Base-by-base conservation (phyloP, 2,329 filamentous ascomycete genomes). In the Bretziella fagacearum region DNA sequence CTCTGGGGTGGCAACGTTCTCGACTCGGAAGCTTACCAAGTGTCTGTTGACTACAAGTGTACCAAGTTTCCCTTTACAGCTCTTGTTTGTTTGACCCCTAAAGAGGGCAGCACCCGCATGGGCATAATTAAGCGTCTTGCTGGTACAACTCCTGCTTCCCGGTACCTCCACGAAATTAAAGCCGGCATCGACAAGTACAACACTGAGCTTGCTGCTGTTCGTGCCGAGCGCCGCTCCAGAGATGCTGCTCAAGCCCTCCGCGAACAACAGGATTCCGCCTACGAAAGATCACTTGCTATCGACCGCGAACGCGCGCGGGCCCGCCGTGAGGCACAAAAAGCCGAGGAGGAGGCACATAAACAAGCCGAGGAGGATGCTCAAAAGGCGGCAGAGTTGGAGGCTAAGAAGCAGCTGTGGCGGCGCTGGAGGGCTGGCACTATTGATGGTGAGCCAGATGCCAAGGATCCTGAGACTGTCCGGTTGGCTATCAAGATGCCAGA, bases 1-100 rank as follows among this genome's bases (percentile, higher is more conserved):
- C 63, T 98, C 2, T 98, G 91, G 91, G 85, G 81, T 33, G 91
- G 91, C 40, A 94, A 86, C 55, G 81, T 96, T 1, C 76, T 86
- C 53, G 91, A 98, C 59, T 81, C 85, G 2, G 91, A 98, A 64
- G 84, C 89, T 4, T 96, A 93, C 61, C 86, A 95, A 60, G 85
- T 95, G 33, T 78, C 86, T n/a, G 73, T 75, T 10, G 85, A 87
- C 39, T 76, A 96, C 52, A 79, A 79, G 55, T 91, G 84, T 61
- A 93, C 84, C 50, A 93, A 93, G 59, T 95, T 91, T 56, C 91
- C 91, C 7, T 96, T 93, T 59, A 79, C 82, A 0, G 84, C 81
- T 11, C 63, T 95, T 2, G 79, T 95, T 23, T 87, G 85, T 49
- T 80, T 95, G 53, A 94, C 87, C 0, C 86, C 87, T 0, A 80